A percentile compares a stretch with the other conserved stretches of the same genome.
Evolutionary conservation across 106 monocot genomes (phyloP).

Genomic region (Platanthera zijinensis): DNA sequence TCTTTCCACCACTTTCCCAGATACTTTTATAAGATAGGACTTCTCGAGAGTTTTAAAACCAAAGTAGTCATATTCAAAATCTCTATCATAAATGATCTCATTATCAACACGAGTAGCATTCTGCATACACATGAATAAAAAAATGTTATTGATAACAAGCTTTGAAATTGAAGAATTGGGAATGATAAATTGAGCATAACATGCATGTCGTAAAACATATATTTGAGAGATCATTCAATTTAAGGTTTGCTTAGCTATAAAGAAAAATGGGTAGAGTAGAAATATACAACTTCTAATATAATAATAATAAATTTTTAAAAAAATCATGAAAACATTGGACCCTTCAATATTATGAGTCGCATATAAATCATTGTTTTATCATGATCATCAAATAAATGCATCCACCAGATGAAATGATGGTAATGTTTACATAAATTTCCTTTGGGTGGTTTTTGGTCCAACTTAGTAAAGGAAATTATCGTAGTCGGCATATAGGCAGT

Average conservation of each 20-base stretch:
- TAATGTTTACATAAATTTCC: too few relatives aligned
- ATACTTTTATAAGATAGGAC: conserved; percentile 77
- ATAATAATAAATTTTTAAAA: too few relatives aligned
- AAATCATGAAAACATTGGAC: too few relatives aligned
- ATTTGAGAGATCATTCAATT: background rate
- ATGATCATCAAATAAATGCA: too few relatives aligned
- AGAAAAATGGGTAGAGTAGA: too few relatives aligned
- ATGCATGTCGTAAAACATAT: background rate
- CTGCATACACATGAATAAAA: conserved; percentile 17
- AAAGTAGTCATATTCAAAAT: conserved; percentile 96
- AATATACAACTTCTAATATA: too few relatives aligned
- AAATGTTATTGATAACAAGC: background rate
- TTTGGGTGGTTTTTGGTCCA: too few relatives aligned
- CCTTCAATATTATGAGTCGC: too few relatives aligned
- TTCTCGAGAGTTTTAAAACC: conserved; percentile 94
- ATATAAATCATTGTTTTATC: too few relatives aligned
- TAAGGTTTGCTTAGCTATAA: background rate
- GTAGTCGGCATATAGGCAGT: too few relatives aligned
- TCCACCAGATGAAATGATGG: too few relatives aligned
- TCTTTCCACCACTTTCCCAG: conserved; percentile 70
- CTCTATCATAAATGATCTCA: conserved; percentile 88
- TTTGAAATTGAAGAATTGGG: background rate
- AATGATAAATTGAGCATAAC: background rate
- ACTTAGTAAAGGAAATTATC: too few relatives aligned
- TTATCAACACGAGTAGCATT: conserved; percentile 77